These are phyloP conservation scores for Davidsoniella neocaledoniae DNA, from an alignment of 2,329 filamentous ascomycete species.

Conservation along the genomic window DNA sequence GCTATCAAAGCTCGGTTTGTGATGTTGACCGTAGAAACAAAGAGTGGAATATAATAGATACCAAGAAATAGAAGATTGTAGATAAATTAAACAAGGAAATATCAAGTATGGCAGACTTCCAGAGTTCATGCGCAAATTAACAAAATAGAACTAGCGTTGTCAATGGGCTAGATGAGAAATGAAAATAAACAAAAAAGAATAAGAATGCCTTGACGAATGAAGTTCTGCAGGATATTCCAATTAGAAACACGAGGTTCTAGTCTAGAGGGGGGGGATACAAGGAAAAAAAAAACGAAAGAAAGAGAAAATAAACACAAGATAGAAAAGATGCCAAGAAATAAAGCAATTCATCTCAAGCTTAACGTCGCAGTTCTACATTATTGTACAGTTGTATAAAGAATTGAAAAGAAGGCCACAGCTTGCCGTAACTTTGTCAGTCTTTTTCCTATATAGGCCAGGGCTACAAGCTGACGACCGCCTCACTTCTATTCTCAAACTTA, in stretches of 20 bases:
- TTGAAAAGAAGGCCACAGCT: too few species aligned
- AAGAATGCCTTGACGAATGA: not conserved
- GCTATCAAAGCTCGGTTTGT: too few species aligned
- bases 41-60: not conserved
- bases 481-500: too few species aligned
- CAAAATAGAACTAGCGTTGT: not conserved
- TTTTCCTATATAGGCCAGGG: too few species aligned
- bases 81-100: too few species aligned
- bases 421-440: too few species aligned
- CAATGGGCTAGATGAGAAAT: not conserved
- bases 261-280: not conserved
- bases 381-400: too few species aligned
- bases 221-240: not conserved
- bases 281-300: constrained; percentile 2
- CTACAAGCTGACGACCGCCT: too few species aligned
- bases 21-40: too few species aligned
- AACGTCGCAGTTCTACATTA: too few species aligned
- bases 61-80: not conserved
- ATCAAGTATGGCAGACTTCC: not conserved
- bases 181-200: not conserved
- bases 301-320: not conserved
- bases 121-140: not conserved
- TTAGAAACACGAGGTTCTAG: not conserved
- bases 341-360: too few species aligned
- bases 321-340: not conserved